Conservation (phyloP, 2,329 filamentous ascomycete genomes). For the Fusarium sarcochroum region DNA sequence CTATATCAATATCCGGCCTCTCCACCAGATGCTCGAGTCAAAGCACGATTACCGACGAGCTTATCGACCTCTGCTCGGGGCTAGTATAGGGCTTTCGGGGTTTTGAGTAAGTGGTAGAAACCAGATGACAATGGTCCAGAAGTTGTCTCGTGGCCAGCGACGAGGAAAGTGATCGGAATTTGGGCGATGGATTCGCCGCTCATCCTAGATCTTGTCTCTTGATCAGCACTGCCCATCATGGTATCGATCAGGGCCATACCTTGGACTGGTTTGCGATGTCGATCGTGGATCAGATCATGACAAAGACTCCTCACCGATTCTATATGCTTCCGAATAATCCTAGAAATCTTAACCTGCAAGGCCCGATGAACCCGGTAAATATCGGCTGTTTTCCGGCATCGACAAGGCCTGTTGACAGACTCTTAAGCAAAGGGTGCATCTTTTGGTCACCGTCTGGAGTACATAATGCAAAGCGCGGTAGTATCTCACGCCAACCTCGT, state of each 20-base stretch:
- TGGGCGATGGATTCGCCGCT: not conserved
- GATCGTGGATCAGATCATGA: not conserved
- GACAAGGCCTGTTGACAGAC: constrained; percentile 10
- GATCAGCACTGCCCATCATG: constrained; percentile 8
- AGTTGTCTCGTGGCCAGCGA: constrained; percentile 6
- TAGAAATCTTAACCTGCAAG: not conserved
- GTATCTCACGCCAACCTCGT: constrained; percentile 10
- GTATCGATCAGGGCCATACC: not conserved
- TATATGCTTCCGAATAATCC: not conserved
- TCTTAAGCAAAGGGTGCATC: constrained; percentile 7
- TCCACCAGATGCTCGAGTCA: constrained; percentile 4
- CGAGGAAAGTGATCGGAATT: constrained; percentile 18
- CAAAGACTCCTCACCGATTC: not conserved
- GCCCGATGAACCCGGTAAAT: constrained; percentile 5
- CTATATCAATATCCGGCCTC: constrained; percentile 18
- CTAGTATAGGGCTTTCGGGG: not conserved
- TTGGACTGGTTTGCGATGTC: not conserved
- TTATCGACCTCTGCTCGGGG: not conserved
- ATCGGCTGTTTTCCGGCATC: not conserved
- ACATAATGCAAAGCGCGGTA: constrained; percentile 22
- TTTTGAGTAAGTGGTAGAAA: constrained; percentile 11
- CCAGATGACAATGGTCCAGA: constrained; percentile 2
- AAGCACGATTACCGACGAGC: not conserved
- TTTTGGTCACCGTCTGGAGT: constrained; percentile 9
- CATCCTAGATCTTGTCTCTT: constrained; percentile 10